Evolutionary conservation across 257 asterid species (phyloP).

Genomic region (Echium plantagineum): DNA sequence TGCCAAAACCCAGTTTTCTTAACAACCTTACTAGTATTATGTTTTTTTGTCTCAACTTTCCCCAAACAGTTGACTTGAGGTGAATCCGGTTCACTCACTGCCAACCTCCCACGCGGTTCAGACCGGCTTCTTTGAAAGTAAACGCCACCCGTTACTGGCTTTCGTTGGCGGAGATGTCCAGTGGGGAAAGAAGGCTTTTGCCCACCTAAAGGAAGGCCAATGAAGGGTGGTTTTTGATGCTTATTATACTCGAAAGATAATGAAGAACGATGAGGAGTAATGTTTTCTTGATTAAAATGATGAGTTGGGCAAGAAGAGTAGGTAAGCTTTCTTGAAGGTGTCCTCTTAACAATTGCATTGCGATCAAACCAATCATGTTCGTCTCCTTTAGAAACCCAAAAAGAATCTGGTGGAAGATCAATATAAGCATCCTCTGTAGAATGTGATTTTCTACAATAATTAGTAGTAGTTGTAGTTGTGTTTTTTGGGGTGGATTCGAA

Average conservation of each 20-base stretch:
- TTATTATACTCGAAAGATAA: conserved; percentile 6
- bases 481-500: neutral
- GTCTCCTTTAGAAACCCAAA: conserved; percentile 32
- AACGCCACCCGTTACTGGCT: conserved; percentile 4
- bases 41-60: conserved; percentile 24
- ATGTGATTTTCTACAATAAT: conserved; percentile 2
- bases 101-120: conserved; percentile 26
- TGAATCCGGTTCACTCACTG: conserved; percentile 55
- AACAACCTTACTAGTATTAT: conserved; percentile 6
- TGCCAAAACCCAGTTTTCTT: conserved; percentile 40
- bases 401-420: conserved; percentile 63
- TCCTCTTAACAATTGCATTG: conserved; percentile 49
- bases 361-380: conserved; percentile 48
- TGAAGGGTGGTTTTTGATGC: conserved; percentile 16
- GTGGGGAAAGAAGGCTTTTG: conserved; percentile 14
- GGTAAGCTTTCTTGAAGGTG: conserved; percentile 34
- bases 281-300: conserved; percentile 10
- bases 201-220: conserved; percentile 26
- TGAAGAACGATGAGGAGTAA: conserved; percentile 20
- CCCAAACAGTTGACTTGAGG: conserved; percentile 82
- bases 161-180: conserved; percentile 17
- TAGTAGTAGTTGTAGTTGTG: neutral
- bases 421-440: conserved; percentile 14
- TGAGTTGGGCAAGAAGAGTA: conserved; percentile 11
- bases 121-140: conserved; percentile 29